Evolutionary conservation across 2,329 filamentous ascomycete genomes (phyloP).

Genomic region (Botryotinia globosa): DNA sequence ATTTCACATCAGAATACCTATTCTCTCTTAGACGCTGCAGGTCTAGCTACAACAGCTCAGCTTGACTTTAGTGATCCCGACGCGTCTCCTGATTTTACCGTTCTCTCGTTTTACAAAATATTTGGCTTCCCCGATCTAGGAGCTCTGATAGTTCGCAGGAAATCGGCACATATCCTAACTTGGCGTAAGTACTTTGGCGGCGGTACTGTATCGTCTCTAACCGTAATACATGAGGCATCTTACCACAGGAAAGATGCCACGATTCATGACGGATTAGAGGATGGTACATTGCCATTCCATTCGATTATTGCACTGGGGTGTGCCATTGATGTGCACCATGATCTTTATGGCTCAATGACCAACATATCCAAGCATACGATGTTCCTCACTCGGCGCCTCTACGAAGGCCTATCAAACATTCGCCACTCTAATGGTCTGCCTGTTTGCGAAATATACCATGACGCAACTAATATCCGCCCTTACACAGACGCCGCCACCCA

Average conservation of each 20-base stretch:
- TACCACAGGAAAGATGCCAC: conserved; percentile 76
- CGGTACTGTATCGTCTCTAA: conserved; percentile 86
- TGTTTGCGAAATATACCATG: conserved; percentile 37
- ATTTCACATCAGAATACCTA: conserved; percentile 45
- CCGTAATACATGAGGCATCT: conserved; percentile 66
- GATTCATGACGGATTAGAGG: conserved; percentile 79
- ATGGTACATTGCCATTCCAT: conserved; percentile 87
- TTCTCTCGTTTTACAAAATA: conserved; percentile 89
- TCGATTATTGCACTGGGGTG: conserved; percentile 78
- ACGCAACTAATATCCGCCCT: conserved; percentile 37
- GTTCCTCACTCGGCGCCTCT: conserved; percentile 59
- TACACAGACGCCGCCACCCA: conserved; percentile 37
- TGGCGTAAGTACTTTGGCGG: conserved; percentile 82
- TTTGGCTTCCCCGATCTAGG: conserved; percentile 93
- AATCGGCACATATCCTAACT: conserved; percentile 60
- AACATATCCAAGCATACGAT: conserved; percentile 68
- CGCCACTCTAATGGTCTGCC: conserved; percentile 59
- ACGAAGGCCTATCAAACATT: conserved; percentile 55
- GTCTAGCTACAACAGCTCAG: conserved; percentile 71
- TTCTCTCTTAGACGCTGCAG: conserved; percentile 82
- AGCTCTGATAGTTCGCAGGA: conserved; percentile 74
- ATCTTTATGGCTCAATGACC: conserved; percentile 68
- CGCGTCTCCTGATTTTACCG: conserved; percentile 74
- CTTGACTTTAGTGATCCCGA: conserved; percentile 64
- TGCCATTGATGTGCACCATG: conserved; percentile 66